Percentiles rank a stretch among this genome's conserved stretches.
phyloP scores from a whole-genome alignment of 164 flowering plant species.

The Cinnamomum micranthum region DNA sequence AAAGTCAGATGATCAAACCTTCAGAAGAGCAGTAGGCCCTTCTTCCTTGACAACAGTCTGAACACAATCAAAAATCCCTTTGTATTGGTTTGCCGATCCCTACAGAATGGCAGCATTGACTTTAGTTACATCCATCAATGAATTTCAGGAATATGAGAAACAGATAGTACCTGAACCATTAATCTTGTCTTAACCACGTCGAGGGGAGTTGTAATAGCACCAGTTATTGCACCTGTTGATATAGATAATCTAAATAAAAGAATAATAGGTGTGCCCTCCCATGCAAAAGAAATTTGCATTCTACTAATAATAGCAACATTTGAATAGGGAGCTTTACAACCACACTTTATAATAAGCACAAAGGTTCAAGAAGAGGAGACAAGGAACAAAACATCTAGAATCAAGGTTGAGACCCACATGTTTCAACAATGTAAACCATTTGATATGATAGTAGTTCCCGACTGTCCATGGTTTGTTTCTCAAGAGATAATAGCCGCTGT shows the following conservation, averaged over 20 bases:
- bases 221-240: constrained; percentile 77
- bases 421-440: no score
- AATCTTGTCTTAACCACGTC: constrained; percentile 97
- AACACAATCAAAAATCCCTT: constrained; percentile 71
- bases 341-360: no score
- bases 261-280: background rate
- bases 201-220: constrained; percentile 92
- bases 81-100: constrained; percentile 79
- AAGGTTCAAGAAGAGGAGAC: no score
- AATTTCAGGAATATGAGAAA: background rate
- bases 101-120: constrained; percentile 17
- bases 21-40: constrained; percentile 71
- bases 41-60: constrained; percentile 73
- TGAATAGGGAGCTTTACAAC: no score
- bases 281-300: no score
- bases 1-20: constrained; percentile 41
- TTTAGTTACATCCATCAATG: background rate
- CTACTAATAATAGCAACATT: no score
- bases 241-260: background rate
- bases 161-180: constrained; percentile 78
- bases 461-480: no score
- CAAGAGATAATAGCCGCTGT: no score
- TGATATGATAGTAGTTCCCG: no score
- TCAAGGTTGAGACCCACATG: no score
- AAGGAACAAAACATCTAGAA: no score